Evolutionary conservation across 371 early-diverging fungal genomes (phyloP).

Genomic region (Saksenaea oblongispora): DNA sequence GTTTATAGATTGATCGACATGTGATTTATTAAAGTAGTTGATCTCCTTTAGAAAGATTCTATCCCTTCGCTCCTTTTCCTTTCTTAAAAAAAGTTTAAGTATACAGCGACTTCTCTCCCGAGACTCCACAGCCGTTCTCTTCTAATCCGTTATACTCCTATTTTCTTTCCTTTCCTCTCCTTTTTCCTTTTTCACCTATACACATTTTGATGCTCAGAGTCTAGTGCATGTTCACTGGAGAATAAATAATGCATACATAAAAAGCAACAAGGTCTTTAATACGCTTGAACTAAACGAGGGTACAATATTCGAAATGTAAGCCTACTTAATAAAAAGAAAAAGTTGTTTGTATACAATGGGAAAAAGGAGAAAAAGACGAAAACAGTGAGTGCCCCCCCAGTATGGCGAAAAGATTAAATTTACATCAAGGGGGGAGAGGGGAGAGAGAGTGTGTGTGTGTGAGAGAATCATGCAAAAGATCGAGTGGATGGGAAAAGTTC

Average conservation of each 20-base stretch:
- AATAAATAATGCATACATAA: neutral
- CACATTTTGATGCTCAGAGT: neutral
- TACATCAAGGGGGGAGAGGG: neutral
- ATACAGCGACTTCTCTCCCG: neutral
- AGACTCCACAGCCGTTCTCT: neutral
- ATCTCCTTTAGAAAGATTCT: neutral
- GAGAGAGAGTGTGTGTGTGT: no score
- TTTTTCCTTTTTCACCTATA: neutral
- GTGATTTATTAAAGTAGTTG: conserved; percentile 15
- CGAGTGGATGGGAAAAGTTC: neutral
- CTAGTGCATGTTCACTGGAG: neutral
- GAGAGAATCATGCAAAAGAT: conserved; percentile 1
- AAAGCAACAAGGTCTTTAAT: neutral
- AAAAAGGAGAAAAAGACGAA: neutral
- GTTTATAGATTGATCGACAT: conserved; percentile 10
- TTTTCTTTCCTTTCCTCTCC: neutral
- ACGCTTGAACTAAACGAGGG: neutral
- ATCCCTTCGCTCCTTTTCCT: neutral
- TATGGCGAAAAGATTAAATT: neutral
- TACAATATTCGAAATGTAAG: neutral
- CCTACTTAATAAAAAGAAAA: neutral
- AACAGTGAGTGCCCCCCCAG: neutral
- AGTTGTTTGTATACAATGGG: neutral
- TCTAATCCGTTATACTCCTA: neutral
- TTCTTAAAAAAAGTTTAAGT: conserved; percentile 5